These are phyloP conservation scores for Arthrobotrys megalospora DNA, from an alignment of 2,329 filamentous ascomycete species.

Conservation along the genomic window DNA sequence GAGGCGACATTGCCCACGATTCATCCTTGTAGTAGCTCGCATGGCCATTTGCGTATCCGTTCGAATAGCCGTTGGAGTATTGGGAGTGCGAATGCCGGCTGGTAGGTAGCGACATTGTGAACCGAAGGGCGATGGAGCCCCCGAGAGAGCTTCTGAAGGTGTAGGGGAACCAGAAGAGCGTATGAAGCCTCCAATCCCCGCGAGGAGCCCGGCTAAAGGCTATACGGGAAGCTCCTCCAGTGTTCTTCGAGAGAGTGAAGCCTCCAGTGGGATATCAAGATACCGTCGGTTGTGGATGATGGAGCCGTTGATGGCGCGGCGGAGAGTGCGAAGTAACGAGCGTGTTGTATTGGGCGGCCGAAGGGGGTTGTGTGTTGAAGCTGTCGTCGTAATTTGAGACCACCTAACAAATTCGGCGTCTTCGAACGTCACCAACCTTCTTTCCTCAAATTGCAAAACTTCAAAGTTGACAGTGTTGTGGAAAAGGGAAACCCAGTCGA, in stretches of 20 bases:
- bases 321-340: slow-evolving; percentile 30
- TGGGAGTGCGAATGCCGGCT: slow-evolving; percentile 55
- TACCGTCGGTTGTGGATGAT: slow-evolving; percentile 6
- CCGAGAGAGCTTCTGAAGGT: slow-evolving; percentile 1
- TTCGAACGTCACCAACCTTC: slow-evolving; percentile 11
- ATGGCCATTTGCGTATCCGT: slow-evolving; percentile 54
- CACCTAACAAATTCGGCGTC: slow-evolving; percentile 36
- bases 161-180: slow-evolving; percentile 32
- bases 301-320: slow-evolving; percentile 39
- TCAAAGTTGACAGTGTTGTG: slow-evolving; percentile 5
- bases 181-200: slow-evolving; percentile 47
- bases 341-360: slow-evolving; percentile 32
- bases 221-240: slow-evolving; percentile 22
- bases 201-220: slow-evolving; percentile 18
- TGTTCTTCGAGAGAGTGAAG: neutral
- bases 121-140: slow-evolving; percentile 16
- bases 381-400: slow-evolving; percentile 41
- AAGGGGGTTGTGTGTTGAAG: slow-evolving; percentile 41
- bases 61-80: slow-evolving; percentile 37
- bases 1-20: slow-evolving; percentile 55
- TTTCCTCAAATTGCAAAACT: neutral
- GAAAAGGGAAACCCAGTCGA: slow-evolving; percentile 10
- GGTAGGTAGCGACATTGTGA: slow-evolving; percentile 54
- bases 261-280: slow-evolving; percentile 1
- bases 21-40: slow-evolving; percentile 49